phyloP scores from a whole-genome alignment of 495 filamentous ascomycete species.

The Penicillium chermesinum region DNA sequence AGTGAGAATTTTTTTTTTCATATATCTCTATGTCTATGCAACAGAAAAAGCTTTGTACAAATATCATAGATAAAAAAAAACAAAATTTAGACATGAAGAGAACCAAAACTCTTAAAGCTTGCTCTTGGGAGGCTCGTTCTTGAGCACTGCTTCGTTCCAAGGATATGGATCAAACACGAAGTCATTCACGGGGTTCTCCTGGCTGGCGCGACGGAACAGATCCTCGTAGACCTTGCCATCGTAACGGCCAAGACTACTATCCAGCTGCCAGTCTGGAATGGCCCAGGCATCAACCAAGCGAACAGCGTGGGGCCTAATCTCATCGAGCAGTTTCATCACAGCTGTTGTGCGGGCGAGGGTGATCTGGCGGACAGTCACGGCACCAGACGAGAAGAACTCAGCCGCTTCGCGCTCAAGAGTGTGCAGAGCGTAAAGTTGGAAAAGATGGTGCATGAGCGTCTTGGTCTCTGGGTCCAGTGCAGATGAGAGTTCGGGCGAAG shows the following conservation, averaged over 20 bases:
- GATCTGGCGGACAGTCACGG: slow-evolving; percentile 61
- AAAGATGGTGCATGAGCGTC: slow-evolving; percentile 54
- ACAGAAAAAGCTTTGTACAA: background rate
- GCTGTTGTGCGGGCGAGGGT: slow-evolving; percentile 53
- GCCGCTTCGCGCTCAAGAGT: slow-evolving; percentile 60
- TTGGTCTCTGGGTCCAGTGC: slow-evolving; percentile 51
- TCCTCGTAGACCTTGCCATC: slow-evolving; percentile 68
- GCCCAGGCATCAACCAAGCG: slow-evolving; percentile 62
- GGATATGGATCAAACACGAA: slow-evolving; percentile 65
- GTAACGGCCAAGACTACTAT: slow-evolving; percentile 56
- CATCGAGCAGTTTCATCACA: slow-evolving; percentile 59
- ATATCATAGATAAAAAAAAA: slow-evolving; percentile 1
- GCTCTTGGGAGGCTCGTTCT: slow-evolving; percentile 41
- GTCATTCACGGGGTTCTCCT: slow-evolving; percentile 63
- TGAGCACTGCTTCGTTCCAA: slow-evolving; percentile 53
- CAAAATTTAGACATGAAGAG: background rate
- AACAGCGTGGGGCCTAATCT: slow-evolving; percentile 63
- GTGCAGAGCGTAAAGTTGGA: slow-evolving; percentile 60
- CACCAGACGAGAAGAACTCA: slow-evolving; percentile 62
- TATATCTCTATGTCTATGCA: background rate
- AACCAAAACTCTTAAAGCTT: slow-evolving; percentile 28
- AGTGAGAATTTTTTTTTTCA: background rate
- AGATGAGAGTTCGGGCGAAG: slow-evolving; percentile 35
- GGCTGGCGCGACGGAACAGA: slow-evolving; percentile 59
- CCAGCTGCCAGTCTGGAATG: slow-evolving; percentile 66